These are phyloP conservation scores for Geosmithia morbida DNA, from an alignment of 2,329 filamentous ascomycete species.

Conservation along the genomic window DNA sequence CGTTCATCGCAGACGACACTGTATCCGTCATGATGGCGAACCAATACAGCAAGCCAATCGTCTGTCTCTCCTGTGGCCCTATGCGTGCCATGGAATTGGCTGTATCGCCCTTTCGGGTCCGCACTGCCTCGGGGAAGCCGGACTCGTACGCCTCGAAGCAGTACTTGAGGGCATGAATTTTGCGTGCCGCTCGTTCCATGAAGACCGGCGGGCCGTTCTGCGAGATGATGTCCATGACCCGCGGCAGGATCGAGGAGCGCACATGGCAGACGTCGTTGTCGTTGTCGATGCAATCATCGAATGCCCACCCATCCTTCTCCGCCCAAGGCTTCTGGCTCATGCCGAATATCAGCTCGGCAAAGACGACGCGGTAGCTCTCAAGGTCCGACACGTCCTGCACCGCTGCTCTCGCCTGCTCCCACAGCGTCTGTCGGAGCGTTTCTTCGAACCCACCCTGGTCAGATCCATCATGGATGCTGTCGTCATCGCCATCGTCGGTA, in stretches of 20 bases:
- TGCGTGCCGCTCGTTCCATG: conserved; percentile 21
- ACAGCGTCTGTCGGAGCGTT: conserved; percentile 19
- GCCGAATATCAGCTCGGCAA: conserved; percentile 24
- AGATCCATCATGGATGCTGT: neutral
- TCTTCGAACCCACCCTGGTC: conserved; percentile 15
- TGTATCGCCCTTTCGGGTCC: neutral
- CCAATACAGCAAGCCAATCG: conserved; percentile 41
- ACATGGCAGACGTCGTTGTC: neutral
- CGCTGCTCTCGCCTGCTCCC: conserved; percentile 20
- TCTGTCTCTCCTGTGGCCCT: conserved; percentile 16
- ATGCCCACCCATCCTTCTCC: neutral
- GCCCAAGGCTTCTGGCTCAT: conserved; percentile 18
- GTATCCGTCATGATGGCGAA: conserved; percentile 45
- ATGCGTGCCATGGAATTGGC: neutral
- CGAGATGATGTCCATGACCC: conserved; percentile 14
- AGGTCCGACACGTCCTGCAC: conserved; percentile 20
- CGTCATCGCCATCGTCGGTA: neutral
- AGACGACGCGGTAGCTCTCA: conserved; percentile 23
- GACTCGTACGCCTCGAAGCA: conserved; percentile 15
- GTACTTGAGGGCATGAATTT: conserved; percentile 21
- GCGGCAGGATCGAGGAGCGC: conserved; percentile 9
- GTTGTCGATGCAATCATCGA: neutral
- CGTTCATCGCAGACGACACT: conserved; percentile 35
- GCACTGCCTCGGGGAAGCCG: conserved; percentile 2
- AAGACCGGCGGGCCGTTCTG: conserved; percentile 13